These are phyloP conservation scores for Irpex sp. DNA, from an alignment of 1,284 basidiomycete genomes.

Conservation along the genomic window DNA sequence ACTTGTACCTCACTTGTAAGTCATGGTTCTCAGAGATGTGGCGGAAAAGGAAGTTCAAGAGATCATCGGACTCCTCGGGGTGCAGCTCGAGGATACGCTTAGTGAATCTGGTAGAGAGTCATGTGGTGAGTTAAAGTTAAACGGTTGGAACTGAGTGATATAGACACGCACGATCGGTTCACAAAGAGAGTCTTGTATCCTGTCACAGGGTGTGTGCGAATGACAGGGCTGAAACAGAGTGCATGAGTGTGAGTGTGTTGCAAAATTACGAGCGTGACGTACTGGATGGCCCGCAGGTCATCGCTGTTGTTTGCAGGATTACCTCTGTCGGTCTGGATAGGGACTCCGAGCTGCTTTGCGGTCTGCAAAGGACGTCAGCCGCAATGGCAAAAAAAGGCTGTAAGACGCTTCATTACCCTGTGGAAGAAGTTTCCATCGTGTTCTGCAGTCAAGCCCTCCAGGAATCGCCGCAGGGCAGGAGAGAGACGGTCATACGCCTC, in stretches of 20 bases:
- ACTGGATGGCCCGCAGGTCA: slow-evolving; percentile 55
- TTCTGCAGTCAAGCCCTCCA: slow-evolving; percentile 57
- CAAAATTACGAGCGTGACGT: slow-evolving; percentile 16
- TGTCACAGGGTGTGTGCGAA: slow-evolving; percentile 57
- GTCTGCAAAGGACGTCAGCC: slow-evolving; percentile 1
- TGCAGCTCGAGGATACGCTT: slow-evolving; percentile 59
- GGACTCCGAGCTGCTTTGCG: slow-evolving; percentile 7
- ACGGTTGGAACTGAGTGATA: neutral
- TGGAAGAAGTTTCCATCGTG: slow-evolving; percentile 53
- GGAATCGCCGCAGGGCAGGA: slow-evolving; percentile 49
- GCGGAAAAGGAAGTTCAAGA: slow-evolving; percentile 46
- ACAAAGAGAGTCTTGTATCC: slow-evolving; percentile 68
- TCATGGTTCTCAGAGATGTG: slow-evolving; percentile 59
- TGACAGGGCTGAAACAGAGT: slow-evolving; percentile 35
- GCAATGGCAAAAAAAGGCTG: neutral
- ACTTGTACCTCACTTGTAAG: slow-evolving; percentile 52
- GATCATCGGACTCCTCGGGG: slow-evolving; percentile 51
- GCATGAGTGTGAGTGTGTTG: neutral
- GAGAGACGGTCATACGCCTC: slow-evolving; percentile 65
- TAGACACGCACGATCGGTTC: slow-evolving; percentile 39
- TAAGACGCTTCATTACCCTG: neutral
- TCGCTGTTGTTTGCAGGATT: slow-evolving; percentile 36
- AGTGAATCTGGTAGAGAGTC: slow-evolving; percentile 43
- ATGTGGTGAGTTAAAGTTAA: neutral
- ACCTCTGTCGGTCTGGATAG: slow-evolving; percentile 16